These are phyloP conservation scores for Lasiosphaeriaceae sp. DNA, from an alignment of 495 filamentous ascomycete genomes.

Conservation along the genomic window DNA sequence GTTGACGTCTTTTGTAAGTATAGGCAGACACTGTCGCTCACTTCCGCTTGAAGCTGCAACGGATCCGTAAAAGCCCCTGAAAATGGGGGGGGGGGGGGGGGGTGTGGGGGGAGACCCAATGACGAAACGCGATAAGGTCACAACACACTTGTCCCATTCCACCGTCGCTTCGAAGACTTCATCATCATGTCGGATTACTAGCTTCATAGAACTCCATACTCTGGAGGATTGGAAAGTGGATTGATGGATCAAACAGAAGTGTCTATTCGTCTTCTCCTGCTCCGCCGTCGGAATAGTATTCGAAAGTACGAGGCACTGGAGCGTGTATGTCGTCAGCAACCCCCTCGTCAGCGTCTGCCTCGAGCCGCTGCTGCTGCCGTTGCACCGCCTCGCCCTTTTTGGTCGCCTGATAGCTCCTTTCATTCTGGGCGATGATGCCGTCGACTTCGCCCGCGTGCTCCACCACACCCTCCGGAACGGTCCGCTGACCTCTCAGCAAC, in stretches of 20 bases:
- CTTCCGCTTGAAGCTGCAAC: too few species aligned
- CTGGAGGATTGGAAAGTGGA: not conserved
- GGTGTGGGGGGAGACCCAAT: too few species aligned
- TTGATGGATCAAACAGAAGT: not conserved
- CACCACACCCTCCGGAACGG: not conserved
- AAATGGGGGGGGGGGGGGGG: too few species aligned
- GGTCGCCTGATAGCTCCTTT: not conserved
- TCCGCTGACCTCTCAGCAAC: slow-evolving; percentile 21
- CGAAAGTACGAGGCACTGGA: slow-evolving; percentile 19
- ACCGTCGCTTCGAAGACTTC: too few species aligned
- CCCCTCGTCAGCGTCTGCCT: slow-evolving; percentile 12
- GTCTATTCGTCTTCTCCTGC: slow-evolving; percentile 7
- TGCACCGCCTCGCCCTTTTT: not conserved
- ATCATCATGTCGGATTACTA: too few species aligned
- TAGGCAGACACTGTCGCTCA: too few species aligned
- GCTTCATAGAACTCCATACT: not conserved
- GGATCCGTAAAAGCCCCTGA: too few species aligned
- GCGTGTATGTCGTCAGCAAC: slow-evolving; percentile 6
- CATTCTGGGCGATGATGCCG: not conserved
- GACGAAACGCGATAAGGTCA: too few species aligned
- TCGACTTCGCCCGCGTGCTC: not conserved
- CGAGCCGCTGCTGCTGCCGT: not conserved
- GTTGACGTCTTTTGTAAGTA: too few species aligned
- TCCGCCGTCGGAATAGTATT: slow-evolving; percentile 26
- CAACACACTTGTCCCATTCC: too few species aligned